A percentile compares a stretch with the other conserved stretches of the same genome.
Evolutionary conservation across 768 basidiomycete species (phyloP).

Genomic region (Lactarius indigo): DNA sequence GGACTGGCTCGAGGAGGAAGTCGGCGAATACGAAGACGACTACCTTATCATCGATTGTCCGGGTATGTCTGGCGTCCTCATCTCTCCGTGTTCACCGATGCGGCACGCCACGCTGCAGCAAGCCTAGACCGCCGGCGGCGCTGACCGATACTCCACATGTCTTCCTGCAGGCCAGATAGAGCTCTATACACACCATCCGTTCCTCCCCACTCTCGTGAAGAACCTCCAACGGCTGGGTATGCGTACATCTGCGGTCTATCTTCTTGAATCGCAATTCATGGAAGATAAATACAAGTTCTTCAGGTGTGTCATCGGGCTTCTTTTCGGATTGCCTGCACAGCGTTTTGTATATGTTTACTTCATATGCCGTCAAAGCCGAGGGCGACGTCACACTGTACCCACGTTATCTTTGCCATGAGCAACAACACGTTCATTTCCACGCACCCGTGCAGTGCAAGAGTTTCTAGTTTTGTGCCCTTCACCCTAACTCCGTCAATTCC

Average conservation of each 20-base stretch:
- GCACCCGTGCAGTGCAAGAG: neutral
- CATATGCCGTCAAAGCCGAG: neutral
- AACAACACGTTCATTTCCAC: neutral
- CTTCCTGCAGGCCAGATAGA: slow-evolving; percentile 82
- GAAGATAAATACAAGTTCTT: slow-evolving; percentile 99
- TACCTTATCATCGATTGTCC: slow-evolving; percentile 93
- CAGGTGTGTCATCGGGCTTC: slow-evolving; percentile 45
- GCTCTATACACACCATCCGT: slow-evolving; percentile 96
- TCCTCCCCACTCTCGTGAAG: slow-evolving; percentile 87
- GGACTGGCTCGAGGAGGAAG: slow-evolving; percentile 97
- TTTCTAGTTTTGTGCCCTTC: slow-evolving; percentile 8
- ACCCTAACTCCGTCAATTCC: slow-evolving; percentile 22
- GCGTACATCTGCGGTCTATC: slow-evolving; percentile 83
- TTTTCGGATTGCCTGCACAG: slow-evolving; percentile 14
- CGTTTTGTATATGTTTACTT: slow-evolving; percentile 12
- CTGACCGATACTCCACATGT: slow-evolving; percentile 12
- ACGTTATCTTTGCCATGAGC: slow-evolving; percentile 4
- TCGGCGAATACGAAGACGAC: slow-evolving; percentile 93
- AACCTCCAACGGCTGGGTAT: slow-evolving; percentile 72
- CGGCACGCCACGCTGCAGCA: slow-evolving; percentile 6
- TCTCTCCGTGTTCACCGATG: slow-evolving; percentile 4
- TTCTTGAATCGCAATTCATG: slow-evolving; percentile 99
- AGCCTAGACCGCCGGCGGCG: neutral
- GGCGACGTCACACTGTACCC: slow-evolving; percentile 9
- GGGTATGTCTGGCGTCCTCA: slow-evolving; percentile 42